phyloP scores from a whole-genome alignment of 179 eudicot species.

The Silene vulgaris region DNA sequence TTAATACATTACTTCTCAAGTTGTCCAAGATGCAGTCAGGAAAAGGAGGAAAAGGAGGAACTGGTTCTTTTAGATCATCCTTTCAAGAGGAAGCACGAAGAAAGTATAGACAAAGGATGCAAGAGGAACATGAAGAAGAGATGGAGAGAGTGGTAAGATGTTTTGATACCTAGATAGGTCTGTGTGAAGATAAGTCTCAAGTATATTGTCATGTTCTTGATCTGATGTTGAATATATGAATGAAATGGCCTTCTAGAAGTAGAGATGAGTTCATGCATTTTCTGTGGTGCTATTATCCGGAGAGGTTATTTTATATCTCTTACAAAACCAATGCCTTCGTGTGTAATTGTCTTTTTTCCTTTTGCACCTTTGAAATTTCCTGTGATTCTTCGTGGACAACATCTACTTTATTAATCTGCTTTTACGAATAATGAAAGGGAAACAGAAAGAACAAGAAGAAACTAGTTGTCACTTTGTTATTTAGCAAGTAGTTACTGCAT shows the following conservation, averaged over 20 bases:
- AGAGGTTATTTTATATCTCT: too few relatives aligned
- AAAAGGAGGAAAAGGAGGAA: conserved; percentile 40
- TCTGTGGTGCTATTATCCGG: too few relatives aligned
- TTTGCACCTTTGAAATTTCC: too few relatives aligned
- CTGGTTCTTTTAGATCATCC: conserved; percentile 60
- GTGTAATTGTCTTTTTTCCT: too few relatives aligned
- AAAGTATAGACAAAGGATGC: conserved; percentile 78
- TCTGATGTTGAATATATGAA: neutral
- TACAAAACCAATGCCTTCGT: too few relatives aligned
- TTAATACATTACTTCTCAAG: conserved; percentile 32
- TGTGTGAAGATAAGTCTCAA: conserved; percentile 6
- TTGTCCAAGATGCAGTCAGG: conserved; percentile 57
- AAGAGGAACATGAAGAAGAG: conserved; percentile 94
- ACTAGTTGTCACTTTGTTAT: neutral
- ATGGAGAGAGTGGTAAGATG: conserved; percentile 91
- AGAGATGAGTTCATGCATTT: too few relatives aligned
- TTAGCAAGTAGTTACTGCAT: neutral
- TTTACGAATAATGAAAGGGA: neutral
- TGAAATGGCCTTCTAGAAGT: neutral
- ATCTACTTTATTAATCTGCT: too few relatives aligned
- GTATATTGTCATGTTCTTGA: neutral
- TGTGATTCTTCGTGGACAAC: too few relatives aligned
- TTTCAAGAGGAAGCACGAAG: conserved; percentile 86
- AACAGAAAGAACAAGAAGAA: neutral
- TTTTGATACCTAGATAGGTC: neutral